Base-by-base conservation (phyloP, 345 rosid species). In the Brassica incana region DNA sequence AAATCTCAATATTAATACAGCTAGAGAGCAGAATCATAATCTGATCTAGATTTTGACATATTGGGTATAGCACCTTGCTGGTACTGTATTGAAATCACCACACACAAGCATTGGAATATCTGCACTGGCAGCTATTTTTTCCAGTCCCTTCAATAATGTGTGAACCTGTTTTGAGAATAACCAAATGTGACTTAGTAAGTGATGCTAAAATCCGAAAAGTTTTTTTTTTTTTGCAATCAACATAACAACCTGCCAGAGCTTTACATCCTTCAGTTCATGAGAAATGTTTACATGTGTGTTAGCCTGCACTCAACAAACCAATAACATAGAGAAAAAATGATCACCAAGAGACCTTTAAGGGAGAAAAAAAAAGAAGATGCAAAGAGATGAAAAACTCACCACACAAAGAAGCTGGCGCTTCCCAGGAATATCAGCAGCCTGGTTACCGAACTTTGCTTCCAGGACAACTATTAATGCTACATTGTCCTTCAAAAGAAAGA, bases 91-190 rank as follows among this genome's bases (percentile, higher is more conserved):
- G 83, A 95, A 95, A 85, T 95, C 99, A 32, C 99, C 99, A 87
- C 99, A 95, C 12, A 95, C 97, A 86, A 95, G 78, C 98, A 95
- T 95, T 29, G 99, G 99, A 84, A 95, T 95, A 84, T 95, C 96
- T 23, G 97, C 96, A 73, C 98, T 91, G 30, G 92, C 97, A 72
- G 98, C 99, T 63, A 93, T 93, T 83, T 95, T 95, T 81, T 95
- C 99, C 85, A 95, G 84, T 65, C 99, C 99, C 83, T 95, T 95
- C 82, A 95, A 82, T 36, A 95, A 95, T 6, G 99, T 93, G 72
- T 91, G 99, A 65, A 95, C 98, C 99, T 95, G 83, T 71, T 36
- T 76, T 72, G 65, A 68, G 38, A 71, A 65, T 9, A 66, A 60
- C 59, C 80, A 78, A 65, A n/a, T 29, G 52, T 23, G 62, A 30